A percentile compares a stretch with the other conserved stretches of the same genome.
Conservation (phyloP, 108 stramenopile genomes). For the Nitzschia putrida region DNA sequence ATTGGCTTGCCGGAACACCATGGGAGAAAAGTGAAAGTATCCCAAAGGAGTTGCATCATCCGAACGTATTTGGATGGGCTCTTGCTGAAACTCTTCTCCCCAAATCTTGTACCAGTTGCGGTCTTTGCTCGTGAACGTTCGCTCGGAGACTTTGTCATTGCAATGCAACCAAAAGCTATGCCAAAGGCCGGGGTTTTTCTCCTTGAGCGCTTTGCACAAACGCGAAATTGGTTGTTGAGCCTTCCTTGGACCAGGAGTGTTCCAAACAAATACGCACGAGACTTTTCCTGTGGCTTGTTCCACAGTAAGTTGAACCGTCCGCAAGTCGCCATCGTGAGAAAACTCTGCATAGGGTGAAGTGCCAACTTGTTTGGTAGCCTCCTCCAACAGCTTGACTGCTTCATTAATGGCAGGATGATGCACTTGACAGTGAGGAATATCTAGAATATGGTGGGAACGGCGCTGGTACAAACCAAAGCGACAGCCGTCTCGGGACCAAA, state of each 20-base stretch:
- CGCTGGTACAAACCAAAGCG: constrained; percentile 87
- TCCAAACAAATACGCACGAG: constrained; percentile 89
- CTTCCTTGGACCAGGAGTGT: constrained; percentile 67
- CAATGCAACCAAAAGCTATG: constrained; percentile 88
- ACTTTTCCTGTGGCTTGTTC: constrained; percentile 81
- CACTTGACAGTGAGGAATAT: constrained; percentile 88
- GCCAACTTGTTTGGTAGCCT: constrained; percentile 62
- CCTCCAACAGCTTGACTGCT: constrained; percentile 54
- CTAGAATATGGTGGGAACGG: constrained; percentile 77
- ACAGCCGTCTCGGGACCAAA: constrained; percentile 65
- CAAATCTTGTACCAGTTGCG: constrained; percentile 65
- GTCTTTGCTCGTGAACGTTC: constrained; percentile 69
- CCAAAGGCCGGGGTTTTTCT: constrained; percentile 55
- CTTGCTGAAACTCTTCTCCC: constrained; percentile 78
- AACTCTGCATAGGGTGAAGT: constrained; percentile 68
- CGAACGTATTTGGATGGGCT: constrained; percentile 52
- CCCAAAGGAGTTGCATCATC: background rate
- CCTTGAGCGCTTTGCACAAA: constrained; percentile 69
- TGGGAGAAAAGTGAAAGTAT: constrained; percentile 78
- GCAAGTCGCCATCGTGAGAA: constrained; percentile 58
- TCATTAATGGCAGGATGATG: constrained; percentile 94
- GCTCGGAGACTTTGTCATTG: constrained; percentile 68
- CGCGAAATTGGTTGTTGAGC: constrained; percentile 69
- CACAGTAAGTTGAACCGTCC: constrained; percentile 81
- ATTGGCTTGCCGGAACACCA: constrained; percentile 94